Evolutionary conservation across 148 eudicot species (phyloP).

Genomic region (Cornus suecica): DNA sequence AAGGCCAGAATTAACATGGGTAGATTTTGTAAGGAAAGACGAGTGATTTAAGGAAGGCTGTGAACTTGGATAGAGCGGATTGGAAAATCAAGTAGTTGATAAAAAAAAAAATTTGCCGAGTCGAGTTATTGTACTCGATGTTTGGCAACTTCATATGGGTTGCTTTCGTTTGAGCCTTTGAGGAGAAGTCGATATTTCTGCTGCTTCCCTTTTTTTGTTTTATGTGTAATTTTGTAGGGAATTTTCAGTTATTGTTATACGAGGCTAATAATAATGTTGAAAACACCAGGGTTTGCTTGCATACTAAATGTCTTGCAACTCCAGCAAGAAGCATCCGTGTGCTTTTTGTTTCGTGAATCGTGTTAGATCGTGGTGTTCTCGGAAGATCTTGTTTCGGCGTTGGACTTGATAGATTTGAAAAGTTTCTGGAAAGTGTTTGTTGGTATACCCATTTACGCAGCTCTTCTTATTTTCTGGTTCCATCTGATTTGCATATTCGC

Average conservation of each 20-base stretch:
- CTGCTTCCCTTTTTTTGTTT: too few relatives aligned
- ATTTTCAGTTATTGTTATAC: not conserved
- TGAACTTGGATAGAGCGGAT: too few relatives aligned
- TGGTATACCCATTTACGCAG: not conserved
- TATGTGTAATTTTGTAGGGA: not conserved
- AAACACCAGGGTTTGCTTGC: conserved; percentile 25
- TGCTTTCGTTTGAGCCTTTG: not conserved
- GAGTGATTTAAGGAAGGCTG: too few relatives aligned
- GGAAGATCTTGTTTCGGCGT: conserved; percentile 28
- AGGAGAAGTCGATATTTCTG: too few relatives aligned
- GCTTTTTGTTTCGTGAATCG: conserved; percentile 36
- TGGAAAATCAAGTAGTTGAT: too few relatives aligned
- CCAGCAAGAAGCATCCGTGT: conserved; percentile 28
- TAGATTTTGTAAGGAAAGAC: too few relatives aligned
- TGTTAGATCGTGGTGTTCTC: conserved; percentile 28
- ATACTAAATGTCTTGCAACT: conserved; percentile 45
- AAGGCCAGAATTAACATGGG: too few relatives aligned
- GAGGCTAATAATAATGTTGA: conserved; percentile 17
- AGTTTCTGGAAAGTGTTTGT: not conserved
- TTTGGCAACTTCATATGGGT: too few relatives aligned
- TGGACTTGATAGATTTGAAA: conserved; percentile 28
- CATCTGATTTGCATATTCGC: not conserved
- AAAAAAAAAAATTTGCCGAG: not conserved
- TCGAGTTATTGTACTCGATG: not conserved
- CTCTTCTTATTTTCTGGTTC: conserved; percentile 5